A percentile compares a stretch with the other conserved stretches of the same genome.
phyloP scores from a whole-genome alignment of 1,139 yeast species.

The Tardiomyces digboiensis region DNA sequence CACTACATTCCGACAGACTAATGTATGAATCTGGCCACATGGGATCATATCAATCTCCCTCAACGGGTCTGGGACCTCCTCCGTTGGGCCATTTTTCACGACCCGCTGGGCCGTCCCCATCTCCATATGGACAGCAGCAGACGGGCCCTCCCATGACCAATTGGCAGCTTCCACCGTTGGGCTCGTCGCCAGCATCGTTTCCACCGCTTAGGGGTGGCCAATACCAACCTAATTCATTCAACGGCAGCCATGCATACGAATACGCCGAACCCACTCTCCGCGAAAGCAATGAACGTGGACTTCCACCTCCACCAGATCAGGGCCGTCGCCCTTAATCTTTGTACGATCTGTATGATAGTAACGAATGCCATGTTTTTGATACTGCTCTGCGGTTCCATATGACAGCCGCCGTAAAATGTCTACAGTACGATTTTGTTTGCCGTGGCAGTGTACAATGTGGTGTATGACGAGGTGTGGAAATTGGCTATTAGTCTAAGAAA shows the following conservation, averaged over 20 bases:
- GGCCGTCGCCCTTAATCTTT: neutral
- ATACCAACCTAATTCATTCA: neutral
- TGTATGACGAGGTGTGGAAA: too few species aligned
- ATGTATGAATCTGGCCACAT: neutral
- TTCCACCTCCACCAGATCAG: slow-evolving; percentile 3
- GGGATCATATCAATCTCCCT: neutral
- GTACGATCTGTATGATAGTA: neutral
- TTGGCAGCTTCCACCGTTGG: slow-evolving; percentile 3
- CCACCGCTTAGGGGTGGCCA: neutral
- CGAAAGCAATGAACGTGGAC: slow-evolving; percentile 18
- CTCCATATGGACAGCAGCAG: slow-evolving; percentile 2
- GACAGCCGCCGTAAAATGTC: too few species aligned
- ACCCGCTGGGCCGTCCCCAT: neutral
- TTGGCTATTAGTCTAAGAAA: too few species aligned
- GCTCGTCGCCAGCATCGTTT: neutral
- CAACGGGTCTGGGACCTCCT: too few species aligned
- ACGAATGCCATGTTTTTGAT: too few species aligned
- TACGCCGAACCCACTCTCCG: slow-evolving; percentile 12
- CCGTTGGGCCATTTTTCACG: neutral
- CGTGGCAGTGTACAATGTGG: too few species aligned
- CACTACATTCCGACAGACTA: neutral
- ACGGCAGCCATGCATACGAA: slow-evolving; percentile 3
- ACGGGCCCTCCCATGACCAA: neutral
- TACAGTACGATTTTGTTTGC: too few species aligned
- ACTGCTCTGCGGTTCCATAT: too few species aligned